phyloP scores from a whole-genome alignment of 768 basidiomycete species.

The Phlegmacium glaucopus region DNA sequence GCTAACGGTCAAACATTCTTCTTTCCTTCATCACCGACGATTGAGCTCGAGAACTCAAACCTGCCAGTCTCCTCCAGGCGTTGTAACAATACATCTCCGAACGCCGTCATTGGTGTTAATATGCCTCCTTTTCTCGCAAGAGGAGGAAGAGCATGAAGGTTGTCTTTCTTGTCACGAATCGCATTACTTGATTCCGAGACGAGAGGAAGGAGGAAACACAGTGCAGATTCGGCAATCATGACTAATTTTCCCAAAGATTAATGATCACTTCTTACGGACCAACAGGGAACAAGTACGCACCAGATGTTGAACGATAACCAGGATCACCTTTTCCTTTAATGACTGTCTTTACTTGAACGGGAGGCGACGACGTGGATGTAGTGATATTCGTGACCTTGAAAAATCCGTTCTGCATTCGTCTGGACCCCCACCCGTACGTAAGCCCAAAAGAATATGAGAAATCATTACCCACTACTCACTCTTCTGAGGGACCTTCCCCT shows the following conservation, averaged over 20 bases:
- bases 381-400: slow-evolving; percentile 71
- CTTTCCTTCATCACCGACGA: slow-evolving; percentile 28
- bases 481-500: slow-evolving; percentile 61
- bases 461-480: slow-evolving; percentile 34
- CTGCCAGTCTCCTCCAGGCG: slow-evolving; percentile 57
- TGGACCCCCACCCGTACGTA: slow-evolving; percentile 20
- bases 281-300: slow-evolving; percentile 29
- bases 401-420: slow-evolving; percentile 56
- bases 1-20: slow-evolving; percentile 9
- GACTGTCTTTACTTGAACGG: slow-evolving; percentile 53
- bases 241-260: slow-evolving; percentile 31
- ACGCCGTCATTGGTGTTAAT: slow-evolving; percentile 78
- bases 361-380: slow-evolving; percentile 45
- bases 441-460: too few relatives aligned
- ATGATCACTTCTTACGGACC: neutral
- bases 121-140: slow-evolving; percentile 68
- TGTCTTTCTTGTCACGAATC: slow-evolving; percentile 13
- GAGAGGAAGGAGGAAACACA: slow-evolving; percentile 58
- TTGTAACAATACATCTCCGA: slow-evolving; percentile 73
- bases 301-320: slow-evolving; percentile 59
- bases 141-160: slow-evolving; percentile 48
- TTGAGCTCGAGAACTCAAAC: slow-evolving; percentile 54
- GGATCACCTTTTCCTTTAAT: slow-evolving; percentile 75
- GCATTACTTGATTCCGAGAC: slow-evolving; percentile 19
- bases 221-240: slow-evolving; percentile 77